Conservation (phyloP, 768 basidiomycete species). For the Harrya chromipes region DNA sequence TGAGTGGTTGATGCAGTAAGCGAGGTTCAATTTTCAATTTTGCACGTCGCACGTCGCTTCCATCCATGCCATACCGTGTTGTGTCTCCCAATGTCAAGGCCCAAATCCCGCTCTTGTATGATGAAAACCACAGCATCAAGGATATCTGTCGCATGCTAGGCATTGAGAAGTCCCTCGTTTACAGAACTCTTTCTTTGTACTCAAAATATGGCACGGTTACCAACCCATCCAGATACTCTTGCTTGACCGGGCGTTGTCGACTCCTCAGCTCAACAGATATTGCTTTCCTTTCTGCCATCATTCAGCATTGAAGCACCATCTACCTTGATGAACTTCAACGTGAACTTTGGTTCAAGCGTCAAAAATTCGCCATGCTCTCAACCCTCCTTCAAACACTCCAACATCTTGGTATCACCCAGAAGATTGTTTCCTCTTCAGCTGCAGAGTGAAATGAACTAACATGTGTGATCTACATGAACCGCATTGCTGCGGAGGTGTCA, state of each 20-base stretch:
- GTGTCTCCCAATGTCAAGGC: too few relatives aligned
- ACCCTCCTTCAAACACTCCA: slow-evolving; percentile 4
- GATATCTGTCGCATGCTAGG: background rate
- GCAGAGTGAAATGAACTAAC: slow-evolving; percentile 9
- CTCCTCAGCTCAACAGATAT: background rate
- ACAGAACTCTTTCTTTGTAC: background rate
- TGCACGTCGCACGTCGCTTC: background rate
- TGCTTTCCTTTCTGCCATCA: background rate
- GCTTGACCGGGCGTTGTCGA: background rate
- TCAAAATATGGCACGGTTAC: background rate
- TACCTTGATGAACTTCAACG: slow-evolving; percentile 9
- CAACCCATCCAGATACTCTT: background rate
- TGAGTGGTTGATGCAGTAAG: too few relatives aligned
- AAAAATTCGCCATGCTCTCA: background rate
- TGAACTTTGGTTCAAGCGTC: background rate
- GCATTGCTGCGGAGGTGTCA: slow-evolving; percentile 10
- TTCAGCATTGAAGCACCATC: background rate
- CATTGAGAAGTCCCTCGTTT: slow-evolving; percentile 1
- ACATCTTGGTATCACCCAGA: slow-evolving; percentile 7
- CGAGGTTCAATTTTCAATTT: too few relatives aligned
- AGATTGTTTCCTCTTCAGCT: slow-evolving; percentile 12
- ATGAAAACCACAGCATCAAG: background rate
- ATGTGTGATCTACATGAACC: slow-evolving; percentile 9
- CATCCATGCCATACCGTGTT: background rate
- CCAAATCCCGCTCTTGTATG: background rate